Evolutionary conservation across 305 asterid genomes (phyloP).

Genomic region (Petunia hybrid): DNA sequence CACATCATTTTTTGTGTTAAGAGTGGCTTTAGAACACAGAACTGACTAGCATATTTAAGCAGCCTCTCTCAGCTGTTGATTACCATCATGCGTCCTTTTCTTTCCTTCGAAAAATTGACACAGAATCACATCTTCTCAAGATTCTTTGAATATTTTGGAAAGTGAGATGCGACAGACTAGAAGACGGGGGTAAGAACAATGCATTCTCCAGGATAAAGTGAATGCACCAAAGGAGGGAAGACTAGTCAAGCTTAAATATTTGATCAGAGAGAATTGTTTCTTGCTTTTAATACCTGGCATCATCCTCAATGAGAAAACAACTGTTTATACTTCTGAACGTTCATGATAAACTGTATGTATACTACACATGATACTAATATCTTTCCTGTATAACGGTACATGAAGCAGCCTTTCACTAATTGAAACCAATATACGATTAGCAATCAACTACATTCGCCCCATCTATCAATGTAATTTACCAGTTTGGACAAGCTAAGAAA

Average conservation of each 20-base stretch:
- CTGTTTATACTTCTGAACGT: neutral
- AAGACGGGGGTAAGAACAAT: neutral
- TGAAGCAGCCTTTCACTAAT: neutral
- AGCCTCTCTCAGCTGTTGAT: slow-evolving; percentile 2
- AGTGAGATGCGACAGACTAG: neutral
- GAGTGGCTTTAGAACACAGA: neutral
- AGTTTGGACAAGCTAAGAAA: neutral
- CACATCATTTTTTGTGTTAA: neutral
- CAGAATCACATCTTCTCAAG: slow-evolving; percentile 2
- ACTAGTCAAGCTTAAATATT: neutral
- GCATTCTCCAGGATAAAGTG: neutral
- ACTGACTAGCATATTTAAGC: neutral
- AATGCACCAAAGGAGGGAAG: neutral
- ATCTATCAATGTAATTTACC: neutral
- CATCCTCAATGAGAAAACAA: neutral
- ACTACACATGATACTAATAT: neutral
- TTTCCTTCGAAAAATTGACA: neutral
- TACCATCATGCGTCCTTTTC: neutral
- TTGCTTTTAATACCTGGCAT: neutral
- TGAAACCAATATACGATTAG: neutral
- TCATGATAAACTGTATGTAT: neutral
- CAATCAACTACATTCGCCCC: neutral
- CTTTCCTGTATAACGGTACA: neutral
- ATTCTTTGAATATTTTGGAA: neutral
- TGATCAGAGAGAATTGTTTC: neutral